Conservation (phyloP, 148 eudicot genomes). For the Gaultheria prostrata region DNA sequence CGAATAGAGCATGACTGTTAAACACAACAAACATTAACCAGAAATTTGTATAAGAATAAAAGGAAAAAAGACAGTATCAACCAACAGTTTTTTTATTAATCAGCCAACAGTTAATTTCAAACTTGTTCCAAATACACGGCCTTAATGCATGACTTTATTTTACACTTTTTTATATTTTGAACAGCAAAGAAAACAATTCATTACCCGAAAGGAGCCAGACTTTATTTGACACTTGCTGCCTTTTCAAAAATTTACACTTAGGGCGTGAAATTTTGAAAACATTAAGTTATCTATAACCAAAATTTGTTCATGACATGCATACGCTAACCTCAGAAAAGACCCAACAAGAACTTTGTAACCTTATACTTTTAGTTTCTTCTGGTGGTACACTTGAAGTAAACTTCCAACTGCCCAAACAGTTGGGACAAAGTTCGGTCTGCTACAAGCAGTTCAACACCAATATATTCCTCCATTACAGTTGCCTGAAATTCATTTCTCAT, state of each 20-base stretch:
- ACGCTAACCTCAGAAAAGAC: background rate
- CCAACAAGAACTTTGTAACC: background rate
- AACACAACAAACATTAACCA: slow-evolving; percentile 12
- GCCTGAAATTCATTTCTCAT: background rate
- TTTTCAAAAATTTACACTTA: too few species aligned
- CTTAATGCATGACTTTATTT: background rate
- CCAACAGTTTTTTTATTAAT: background rate
- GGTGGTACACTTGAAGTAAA: background rate
- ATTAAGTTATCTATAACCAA: background rate
- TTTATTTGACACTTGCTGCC: too few species aligned
- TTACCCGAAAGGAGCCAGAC: too few species aligned
- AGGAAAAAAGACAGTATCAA: background rate
- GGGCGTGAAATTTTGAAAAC: background rate
- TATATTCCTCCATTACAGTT: background rate
- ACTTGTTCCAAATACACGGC: background rate
- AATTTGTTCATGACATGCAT: background rate
- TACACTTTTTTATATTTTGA: background rate
- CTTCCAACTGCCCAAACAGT: slow-evolving; percentile 4
- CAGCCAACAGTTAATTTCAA: background rate
- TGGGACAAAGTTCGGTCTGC: background rate
- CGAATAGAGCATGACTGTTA: slow-evolving; percentile 72
- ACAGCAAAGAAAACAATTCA: too few species aligned
- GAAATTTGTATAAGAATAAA: slow-evolving; percentile 10
- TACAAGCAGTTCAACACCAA: background rate
- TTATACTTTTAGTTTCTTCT: background rate